Conservation (phyloP, 2,329 filamentous ascomycete species). For the Simplicillium sp. region DNA sequence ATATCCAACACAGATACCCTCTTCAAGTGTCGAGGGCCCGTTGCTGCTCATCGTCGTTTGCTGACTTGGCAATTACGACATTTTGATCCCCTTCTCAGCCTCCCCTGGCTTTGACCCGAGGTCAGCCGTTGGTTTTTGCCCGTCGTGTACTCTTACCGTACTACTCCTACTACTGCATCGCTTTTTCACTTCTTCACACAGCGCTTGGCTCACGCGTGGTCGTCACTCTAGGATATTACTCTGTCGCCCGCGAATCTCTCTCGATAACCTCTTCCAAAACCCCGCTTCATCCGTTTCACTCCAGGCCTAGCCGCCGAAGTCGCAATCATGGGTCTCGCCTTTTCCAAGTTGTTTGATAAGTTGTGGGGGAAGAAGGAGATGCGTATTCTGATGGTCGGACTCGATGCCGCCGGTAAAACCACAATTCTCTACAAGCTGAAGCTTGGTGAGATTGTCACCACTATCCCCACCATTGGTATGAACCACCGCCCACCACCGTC, state of each 20-base stretch:
- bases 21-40: too few relatives aligned
- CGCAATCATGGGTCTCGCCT: conserved; percentile 92
- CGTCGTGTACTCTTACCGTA: neutral
- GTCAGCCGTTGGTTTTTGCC: too few relatives aligned
- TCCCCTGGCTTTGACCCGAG: too few relatives aligned
- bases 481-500: conserved; percentile 4
- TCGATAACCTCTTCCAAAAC: conserved; percentile 10
- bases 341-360: conserved; percentile 93
- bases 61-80: too few relatives aligned
- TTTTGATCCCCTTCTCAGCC: too few relatives aligned
- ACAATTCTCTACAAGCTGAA: conserved; percentile 99
- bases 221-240: conserved; percentile 6
- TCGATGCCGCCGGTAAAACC: conserved; percentile 99
- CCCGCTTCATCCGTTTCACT: conserved; percentile 5
- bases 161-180: conserved; percentile 3
- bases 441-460: conserved; percentile 98
- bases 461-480: conserved; percentile 95
- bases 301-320: conserved; percentile 26
- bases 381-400: conserved; percentile 99
- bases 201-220: conserved; percentile 8
- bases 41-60: too few relatives aligned
- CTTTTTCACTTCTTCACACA: conserved; percentile 10
- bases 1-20: too few relatives aligned
- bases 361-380: conserved; percentile 99
- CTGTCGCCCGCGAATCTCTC: conserved; percentile 15